Evolutionary conservation across 768 basidiomycete species (phyloP).

Genomic region (Mrakia hoshinonis): DNA sequence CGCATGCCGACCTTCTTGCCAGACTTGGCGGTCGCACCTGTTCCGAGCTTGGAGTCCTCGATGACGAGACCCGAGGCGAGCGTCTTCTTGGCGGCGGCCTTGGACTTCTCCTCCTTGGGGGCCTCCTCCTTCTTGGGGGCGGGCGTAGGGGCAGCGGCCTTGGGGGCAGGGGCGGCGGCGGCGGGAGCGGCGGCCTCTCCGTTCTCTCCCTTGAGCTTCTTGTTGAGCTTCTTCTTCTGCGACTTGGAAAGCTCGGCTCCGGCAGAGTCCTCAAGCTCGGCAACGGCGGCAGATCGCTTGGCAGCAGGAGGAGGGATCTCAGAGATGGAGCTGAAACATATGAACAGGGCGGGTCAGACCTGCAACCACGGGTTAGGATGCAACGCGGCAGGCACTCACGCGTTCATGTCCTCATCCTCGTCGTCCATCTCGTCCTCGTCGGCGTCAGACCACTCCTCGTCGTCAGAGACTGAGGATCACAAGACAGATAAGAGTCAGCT

Average conservation of each 20-base stretch:
- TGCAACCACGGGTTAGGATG: too few species aligned
- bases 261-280: conserved; percentile 45
- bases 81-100: conserved; percentile 32
- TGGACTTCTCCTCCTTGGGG: conserved; percentile 34
- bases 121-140: conserved; percentile 38
- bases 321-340: conserved; percentile 30
- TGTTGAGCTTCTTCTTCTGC: conserved; percentile 56
- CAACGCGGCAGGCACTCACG: neutral
- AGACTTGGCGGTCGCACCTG: conserved; percentile 76
- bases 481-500: conserved; percentile 32
- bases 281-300: conserved; percentile 63
- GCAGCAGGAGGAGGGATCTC: conserved; percentile 34
- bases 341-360: neutral
- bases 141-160: conserved; percentile 27
- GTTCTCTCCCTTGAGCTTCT: conserved; percentile 61
- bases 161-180: conserved; percentile 17
- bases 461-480: conserved; percentile 5
- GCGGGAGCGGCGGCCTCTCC: conserved; percentile 43
- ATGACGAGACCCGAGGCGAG: conserved; percentile 67
- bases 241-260: conserved; percentile 46
- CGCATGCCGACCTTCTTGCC: conserved; percentile 77
- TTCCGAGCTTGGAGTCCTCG: conserved; percentile 66
- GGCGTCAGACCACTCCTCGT: conserved; percentile 29
- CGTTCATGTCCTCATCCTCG: conserved; percentile 33
- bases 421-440: conserved; percentile 45